Evolutionary conservation across 805 yeast species (phyloP), one percentile per base, ranked within the genome.

Genomic region (Vanderwaltozyma verrucispora): DNA sequence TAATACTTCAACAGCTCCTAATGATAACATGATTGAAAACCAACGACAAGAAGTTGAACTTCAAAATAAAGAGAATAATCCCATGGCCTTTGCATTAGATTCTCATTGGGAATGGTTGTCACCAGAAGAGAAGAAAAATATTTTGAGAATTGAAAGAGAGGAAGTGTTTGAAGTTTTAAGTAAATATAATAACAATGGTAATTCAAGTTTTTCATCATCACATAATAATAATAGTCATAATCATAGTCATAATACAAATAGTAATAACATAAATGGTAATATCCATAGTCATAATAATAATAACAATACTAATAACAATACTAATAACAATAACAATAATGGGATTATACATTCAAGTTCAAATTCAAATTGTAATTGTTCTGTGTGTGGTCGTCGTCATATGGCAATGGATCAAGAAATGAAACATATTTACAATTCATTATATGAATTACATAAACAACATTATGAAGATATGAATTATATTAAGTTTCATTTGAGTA

Each of bases 341-440:
- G n/a, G n/a, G n/a, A n/a, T n/a, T n/a, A n/a, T n/a, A n/a, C n/a
- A n/a, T n/a, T n/a, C n/a, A n/a, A 25, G 8, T 18, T 2, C 35
- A 3, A 21, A 5, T 3, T 20, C 15, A 14, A 20, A 20, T n/a
- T 87, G 95, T 55, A 69, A 74, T 40, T 88, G 96, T 54, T 64
- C 77, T 4, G 75, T 75, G 15, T 88, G 96, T 62, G 89, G 88
- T 2, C 71, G 83, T 32, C 78, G 81, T 47, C 75, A 79, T 49
- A 59, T 65, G 35, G 75, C 84, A 13, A 72, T 85, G 44, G 92
- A 82, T 51, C 77, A 74, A 47, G 94, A 84, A 54, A 68, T 87
- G 50, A 86, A 78, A 48, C 72, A 72, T 38, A 71, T 84, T 6
- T 85, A 82, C 53, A 80, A 80, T 43, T 74, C 75, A 14, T 76